Base-by-base conservation (phyloP, 2,329 filamentous ascomycete species). In the Cephalotrichum gorgonifer region DNA sequence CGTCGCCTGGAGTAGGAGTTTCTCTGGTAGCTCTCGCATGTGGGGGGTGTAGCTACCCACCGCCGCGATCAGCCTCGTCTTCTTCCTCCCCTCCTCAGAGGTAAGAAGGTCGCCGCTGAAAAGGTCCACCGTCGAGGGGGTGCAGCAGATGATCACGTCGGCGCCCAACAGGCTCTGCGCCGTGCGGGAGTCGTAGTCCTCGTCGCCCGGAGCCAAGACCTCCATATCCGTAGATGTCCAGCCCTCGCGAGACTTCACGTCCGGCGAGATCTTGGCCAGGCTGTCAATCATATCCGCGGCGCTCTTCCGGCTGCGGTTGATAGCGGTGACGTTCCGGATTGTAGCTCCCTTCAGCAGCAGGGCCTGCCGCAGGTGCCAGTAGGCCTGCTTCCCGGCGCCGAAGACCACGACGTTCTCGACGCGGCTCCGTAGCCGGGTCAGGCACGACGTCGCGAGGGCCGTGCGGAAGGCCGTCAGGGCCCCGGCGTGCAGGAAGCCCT, bases 291-390 rank as follows among this genome's bases (percentile, higher is more conserved):
- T 23, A 4, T 48, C 25, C n/a, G 15, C 22, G 6, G 46, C 46
- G 14, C 27, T 48, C 48, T 72, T 75, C 60, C 86, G 87, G 48
- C 74, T 72, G 30, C 86, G 82, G 59, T 90, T 94, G 61, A 95
- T 83, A 58, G 96, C 83, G 66, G 91, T 84, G 44, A 96, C 77
- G 51, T 85, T 79, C 57, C 83, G 82, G 56, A 95, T 83, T 20
- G 88, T 86, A 43, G 69, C 49, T 2, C 79, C 79, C 22, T 76
- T 84, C 45, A 93, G 74, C 54, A 91, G 74, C 11, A 97, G 74
- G 0, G 90, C 84, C 4, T 97, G 76, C 1, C 89, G 83, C 41
- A 95, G 80, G 62, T 96, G 91, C 90, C 90, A 97, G 69, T 91
- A 95, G 12, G 91, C 91, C 69, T 96, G 90, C 56, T 85, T 81